phyloP scores from a whole-genome alignment of 2,329 filamentous ascomycete species.

The Penicillium sp. region DNA sequence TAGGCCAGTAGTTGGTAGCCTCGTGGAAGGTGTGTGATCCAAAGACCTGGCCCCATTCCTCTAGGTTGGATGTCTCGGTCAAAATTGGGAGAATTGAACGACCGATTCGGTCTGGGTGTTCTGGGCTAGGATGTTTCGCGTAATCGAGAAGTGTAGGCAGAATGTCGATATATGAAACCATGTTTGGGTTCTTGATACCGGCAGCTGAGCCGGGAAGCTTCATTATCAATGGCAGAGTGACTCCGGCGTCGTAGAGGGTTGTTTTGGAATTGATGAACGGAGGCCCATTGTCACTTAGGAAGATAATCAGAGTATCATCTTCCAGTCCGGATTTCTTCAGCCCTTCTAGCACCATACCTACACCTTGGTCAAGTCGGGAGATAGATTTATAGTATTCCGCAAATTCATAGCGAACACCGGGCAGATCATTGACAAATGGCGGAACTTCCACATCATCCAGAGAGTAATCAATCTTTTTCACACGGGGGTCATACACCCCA shows the following conservation, averaged over 20 bases:
- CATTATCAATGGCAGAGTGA: conserved; percentile 47
- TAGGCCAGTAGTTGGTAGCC: conserved; percentile 53
- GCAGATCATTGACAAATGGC: conserved; percentile 41
- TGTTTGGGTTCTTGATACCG: conserved; percentile 41
- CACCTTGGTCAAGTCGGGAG: conserved; percentile 42
- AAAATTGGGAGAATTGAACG: conserved; percentile 44
- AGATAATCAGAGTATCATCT: conserved; percentile 44
- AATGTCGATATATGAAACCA: conserved; percentile 50
- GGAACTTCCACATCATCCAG: conserved; percentile 43
- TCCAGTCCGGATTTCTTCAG: conserved; percentile 34
- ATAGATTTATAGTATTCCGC: conserved; percentile 47
- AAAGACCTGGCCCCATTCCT: conserved; percentile 40
- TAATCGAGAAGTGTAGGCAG: conserved; percentile 50
- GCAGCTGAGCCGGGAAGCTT: conserved; percentile 31
- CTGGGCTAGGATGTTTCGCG: conserved; percentile 22
- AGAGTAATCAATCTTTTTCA: conserved; percentile 26
- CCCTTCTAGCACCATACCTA: conserved; percentile 42
- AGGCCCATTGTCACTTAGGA: conserved; percentile 51
- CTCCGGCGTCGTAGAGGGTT: conserved; percentile 51
- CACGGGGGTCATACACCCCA: conserved; percentile 29
- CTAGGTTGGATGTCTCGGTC: conserved; percentile 14
- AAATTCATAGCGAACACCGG: conserved; percentile 45
- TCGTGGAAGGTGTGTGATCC: conserved; percentile 56
- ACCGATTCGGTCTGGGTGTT: conserved; percentile 24
- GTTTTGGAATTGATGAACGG: conserved; percentile 55